Base-by-base conservation (phyloP, 1,139 yeast genomes). In the Wickerhamomyces sp. region DNA sequence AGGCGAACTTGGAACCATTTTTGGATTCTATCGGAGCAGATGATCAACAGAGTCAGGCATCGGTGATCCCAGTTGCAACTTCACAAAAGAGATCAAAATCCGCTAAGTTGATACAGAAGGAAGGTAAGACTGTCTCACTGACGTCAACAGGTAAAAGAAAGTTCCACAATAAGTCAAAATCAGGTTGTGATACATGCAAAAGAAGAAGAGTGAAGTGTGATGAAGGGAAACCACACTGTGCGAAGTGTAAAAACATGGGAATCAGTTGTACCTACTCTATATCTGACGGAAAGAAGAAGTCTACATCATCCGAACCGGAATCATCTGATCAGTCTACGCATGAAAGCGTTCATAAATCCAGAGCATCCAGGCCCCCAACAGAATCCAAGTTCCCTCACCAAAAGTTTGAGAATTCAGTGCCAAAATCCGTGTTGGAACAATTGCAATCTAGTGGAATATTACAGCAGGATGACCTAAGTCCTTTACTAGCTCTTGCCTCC, bases 151-250 rank as follows among this genome's bases (percentile, higher is more conserved):
- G 72, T 8, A 70, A 69, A 51, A 71, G 95, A 46, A 83, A 82
- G 61, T 85, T 81, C 62, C 98, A 91, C 61, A 87, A 82, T 51
- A 91, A 91, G 65, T 86, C 95, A 33, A 75, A 95, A 49, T 78
- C 79, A 43, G 98, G 98, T 0, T 91, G 98, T 64, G 76, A 82
- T 38, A 87, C 95, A 1, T 91, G 98, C 66, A 91, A 91, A 61
- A 76, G 79, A 55, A 76, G 97, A 56, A 71, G 97, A 45, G 96
- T 91, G 40, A 91, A 91, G 62, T 91, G 98, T 70, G 97, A 91
- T 63, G 98, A 91, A 63, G 71, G 73, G 0, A 84, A 81, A 55
- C 98, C 98, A 0, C 62, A 71, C 14, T 91, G 98, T 64, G 72
- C 71, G 30, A 89, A 89, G 65, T 91, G 98, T 64, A 67, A 72